Evolutionary conservation across 495 filamentous ascomycete genomes (phyloP), one percentile per base, ranked within the genome.

Genomic region (Cenococcum geophilum): DNA sequence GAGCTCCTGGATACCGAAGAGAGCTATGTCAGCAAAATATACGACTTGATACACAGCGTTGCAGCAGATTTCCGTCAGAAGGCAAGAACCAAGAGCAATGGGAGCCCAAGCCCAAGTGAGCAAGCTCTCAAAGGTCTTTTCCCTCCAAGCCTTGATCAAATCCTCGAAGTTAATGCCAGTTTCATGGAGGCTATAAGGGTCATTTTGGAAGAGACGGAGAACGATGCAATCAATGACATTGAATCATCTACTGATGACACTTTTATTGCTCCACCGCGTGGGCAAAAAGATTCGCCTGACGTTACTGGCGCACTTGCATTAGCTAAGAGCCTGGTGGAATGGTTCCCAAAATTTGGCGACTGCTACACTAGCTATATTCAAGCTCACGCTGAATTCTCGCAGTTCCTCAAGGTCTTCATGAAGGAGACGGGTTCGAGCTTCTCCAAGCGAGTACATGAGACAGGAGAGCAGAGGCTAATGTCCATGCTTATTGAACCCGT

Each of bases 401-500:
- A 89, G 65, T 83, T 89, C 6, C 79, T 97, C 36, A 89, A 84
- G 57, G 76, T 79, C 4, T 88, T 91, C 68, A 78, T 88, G 66
- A 86, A 83, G 66, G 84, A 89, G 63, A 77, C 73, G 21, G 83
- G 86, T 48, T 91, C 92, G 1, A 91, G 86, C 65, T 90, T 95
- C 68, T 86, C 87, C 0, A 83, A 84, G 68, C 75, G 86, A 58
- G 80, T 97, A 0, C 85, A 89, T 43, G 84, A 92, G 57, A 88
- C 86, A 10, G 95, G 93, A 42, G 93, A 99, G 70, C 95, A 99
- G 68, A 79, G 83, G 58, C 78, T 99, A 34, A 89, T 90, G 42
- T 96, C 92, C n/a, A 78, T 92, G 55, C 79, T 97, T 47, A 97
- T 97, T 74, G 93, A 99, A 74, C 93, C 93, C 0, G 91, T 99